Conservation (phyloP, 2,329 filamentous ascomycete genomes). For the Xenosphaeropsis pyriputrescens region DNA sequence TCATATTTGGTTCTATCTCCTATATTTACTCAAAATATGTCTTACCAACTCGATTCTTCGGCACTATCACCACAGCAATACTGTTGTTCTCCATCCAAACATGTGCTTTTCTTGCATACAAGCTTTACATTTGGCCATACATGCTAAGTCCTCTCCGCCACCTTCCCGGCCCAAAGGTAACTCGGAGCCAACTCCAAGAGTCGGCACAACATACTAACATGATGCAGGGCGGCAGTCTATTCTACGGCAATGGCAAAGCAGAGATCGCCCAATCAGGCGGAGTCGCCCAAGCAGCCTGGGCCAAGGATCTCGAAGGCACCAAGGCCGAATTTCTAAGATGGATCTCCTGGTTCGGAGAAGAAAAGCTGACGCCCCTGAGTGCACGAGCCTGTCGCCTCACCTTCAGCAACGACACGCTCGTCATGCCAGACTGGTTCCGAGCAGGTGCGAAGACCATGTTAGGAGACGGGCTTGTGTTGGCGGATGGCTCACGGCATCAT, state of each 20-base stretch:
- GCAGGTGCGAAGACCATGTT: conserved; percentile 1
- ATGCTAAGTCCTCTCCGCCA: conserved; percentile 1
- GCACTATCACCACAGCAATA: too few species aligned
- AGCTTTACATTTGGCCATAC: conserved; percentile 1
- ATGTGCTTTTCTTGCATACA: neutral
- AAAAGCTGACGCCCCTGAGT: conserved; percentile 1
- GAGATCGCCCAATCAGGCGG: conserved; percentile 1
- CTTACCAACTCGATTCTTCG: too few species aligned
- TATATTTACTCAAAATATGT: too few species aligned
- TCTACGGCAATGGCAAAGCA: conserved; percentile 1
- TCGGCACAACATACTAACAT: neutral
- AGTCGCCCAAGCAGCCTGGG: neutral
- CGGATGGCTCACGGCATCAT: neutral
- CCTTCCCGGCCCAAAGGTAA: conserved; percentile 1
- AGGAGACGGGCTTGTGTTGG: conserved; percentile 1
- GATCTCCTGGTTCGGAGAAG: neutral
- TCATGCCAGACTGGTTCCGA: conserved; percentile 1
- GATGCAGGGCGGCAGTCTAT: neutral
- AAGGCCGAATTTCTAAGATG: neutral
- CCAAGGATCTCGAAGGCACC: neutral
- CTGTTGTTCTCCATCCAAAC: too few species aligned
- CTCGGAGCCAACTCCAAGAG: neutral
- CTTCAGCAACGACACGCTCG: neutral
- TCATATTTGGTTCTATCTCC: too few species aligned
- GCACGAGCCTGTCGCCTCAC: neutral